Evolutionary conservation across 1,284 basidiomycete genomes (phyloP), one percentile per base, ranked within the genome.

Genomic region (Rhodotorula sp.): DNA sequence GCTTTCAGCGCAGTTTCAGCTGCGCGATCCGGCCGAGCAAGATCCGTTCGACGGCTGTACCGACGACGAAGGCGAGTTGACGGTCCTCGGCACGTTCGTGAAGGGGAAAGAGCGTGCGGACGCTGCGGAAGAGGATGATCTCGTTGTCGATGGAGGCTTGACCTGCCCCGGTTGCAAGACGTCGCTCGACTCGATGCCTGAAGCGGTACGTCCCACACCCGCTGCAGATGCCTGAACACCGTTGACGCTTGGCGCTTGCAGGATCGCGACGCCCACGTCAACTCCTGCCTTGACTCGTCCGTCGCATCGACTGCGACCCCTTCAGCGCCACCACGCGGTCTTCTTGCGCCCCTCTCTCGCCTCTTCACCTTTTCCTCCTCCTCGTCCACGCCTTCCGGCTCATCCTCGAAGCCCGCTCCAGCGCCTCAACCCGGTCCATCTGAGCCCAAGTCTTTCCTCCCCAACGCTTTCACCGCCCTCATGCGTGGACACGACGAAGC

Each of bases 401-500:
- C 52, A 9, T 28, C 26, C 40, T 37, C 52, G 40, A 44, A 18
- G 15, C 40, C 40, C 4, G 26, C n/a, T 20, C 20, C 57, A 22
- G 26, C 65, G 5, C 20, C 46, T 24, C 0, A 52, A 52, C 28
- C 51, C 16, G 73, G 78, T 63, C 68, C 52, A 2, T 71, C 77
- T 4, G 59, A 69, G 24, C 70, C 67, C 2, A 68, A 47, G 16
- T 64, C 70, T 4, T 31, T 54, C 0, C 53, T 65, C 6, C 72
- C 72, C 66, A 85, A 83, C 64, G 87, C 87, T 0, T 95, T 93
- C 79, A 88, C 88, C 0, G 83, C 89, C 13, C 84, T 96, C 57
- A 95, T 95, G 92, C 85, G 86, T 26, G 88, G 89, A 1, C 83
- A 87, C 73, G 88, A 88, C 75, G 91, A 94, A 78, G 87, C 86